Percentiles rank a stretch among this genome's conserved stretches.
Evolutionary conservation across 345 rosid genomes (phyloP).

Genomic region (Euphorbia pulcherrima): DNA sequence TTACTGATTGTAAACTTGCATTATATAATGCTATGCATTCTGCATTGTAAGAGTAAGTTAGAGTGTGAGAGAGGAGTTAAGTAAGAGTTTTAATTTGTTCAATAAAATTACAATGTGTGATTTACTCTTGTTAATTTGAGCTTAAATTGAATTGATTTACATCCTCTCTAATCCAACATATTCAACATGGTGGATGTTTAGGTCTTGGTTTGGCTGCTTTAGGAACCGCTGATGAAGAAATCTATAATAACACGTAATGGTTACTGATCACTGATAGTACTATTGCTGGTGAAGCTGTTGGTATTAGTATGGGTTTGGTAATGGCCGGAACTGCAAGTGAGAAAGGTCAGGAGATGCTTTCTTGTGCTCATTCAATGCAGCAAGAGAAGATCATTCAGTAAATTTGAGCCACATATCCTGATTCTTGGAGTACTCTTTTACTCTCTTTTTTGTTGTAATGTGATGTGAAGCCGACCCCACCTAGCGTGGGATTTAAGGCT

Average conservation of each 20-base stretch:
- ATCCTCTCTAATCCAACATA: too few species aligned
- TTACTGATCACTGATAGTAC: slow-evolving; percentile 85
- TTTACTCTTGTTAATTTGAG: too few species aligned
- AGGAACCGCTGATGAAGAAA: slow-evolving; percentile 97
- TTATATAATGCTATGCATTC: too few species aligned
- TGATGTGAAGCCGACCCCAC: too few species aligned
- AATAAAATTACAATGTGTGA: too few species aligned
- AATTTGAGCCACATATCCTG: slow-evolving; percentile 11
- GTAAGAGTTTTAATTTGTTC: too few species aligned
- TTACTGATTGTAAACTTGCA: too few species aligned
- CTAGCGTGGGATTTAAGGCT: too few species aligned
- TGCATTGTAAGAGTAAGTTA: too few species aligned
- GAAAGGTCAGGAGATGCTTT: slow-evolving; percentile 97
- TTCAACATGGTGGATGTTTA: slow-evolving; percentile 98
- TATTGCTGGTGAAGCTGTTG: slow-evolving; percentile 99
- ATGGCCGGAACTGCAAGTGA: slow-evolving; percentile 99
- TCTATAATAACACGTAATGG: slow-evolving; percentile 85
- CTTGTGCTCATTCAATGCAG: slow-evolving; percentile 96
- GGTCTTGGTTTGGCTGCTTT: slow-evolving; percentile 99
- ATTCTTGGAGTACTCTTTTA: slow-evolving; percentile 3
- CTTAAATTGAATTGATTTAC: too few species aligned
- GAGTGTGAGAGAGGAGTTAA: too few species aligned
- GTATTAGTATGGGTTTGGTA: slow-evolving; percentile 94
- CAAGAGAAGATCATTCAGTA: slow-evolving; percentile 98
- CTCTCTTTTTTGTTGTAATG: neutral